Conservation (phyloP, 2,329 filamentous ascomycete genomes). For the Xylaria sp. region DNA sequence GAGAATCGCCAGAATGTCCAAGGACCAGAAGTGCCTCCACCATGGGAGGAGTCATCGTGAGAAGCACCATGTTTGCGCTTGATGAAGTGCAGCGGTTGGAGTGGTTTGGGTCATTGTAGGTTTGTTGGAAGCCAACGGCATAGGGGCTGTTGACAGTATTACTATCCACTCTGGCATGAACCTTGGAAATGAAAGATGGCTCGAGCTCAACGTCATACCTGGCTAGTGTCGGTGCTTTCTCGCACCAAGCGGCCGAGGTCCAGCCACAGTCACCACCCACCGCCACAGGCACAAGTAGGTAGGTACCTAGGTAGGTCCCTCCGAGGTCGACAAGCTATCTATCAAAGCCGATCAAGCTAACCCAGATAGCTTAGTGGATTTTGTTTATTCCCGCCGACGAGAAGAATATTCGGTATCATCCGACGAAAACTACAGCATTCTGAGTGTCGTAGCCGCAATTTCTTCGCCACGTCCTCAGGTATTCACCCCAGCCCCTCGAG, state of each 20-base stretch:
- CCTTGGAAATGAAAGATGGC: conserved; percentile 16
- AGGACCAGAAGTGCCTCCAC: conserved; percentile 67
- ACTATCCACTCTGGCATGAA: background rate
- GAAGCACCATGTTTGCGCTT: conserved; percentile 70
- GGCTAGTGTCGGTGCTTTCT: conserved; percentile 10
- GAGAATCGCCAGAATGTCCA: conserved; percentile 37
- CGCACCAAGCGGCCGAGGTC: conserved; percentile 27
- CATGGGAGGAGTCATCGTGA: conserved; percentile 78
- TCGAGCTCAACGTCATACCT: conserved; percentile 25
- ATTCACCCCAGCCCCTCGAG: conserved; percentile 3
- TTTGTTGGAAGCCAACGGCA: conserved; percentile 4
- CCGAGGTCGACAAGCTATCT: too few species aligned
- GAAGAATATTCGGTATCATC: conserved; percentile 24
- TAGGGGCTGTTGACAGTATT: conserved; percentile 1
- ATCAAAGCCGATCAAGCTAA: background rate
- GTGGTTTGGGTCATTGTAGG: conserved; percentile 12
- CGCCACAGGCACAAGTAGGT: background rate
- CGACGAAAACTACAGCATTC: conserved; percentile 5
- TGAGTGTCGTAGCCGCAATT: conserved; percentile 16
- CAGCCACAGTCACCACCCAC: conserved; percentile 21
- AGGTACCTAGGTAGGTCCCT: too few species aligned
- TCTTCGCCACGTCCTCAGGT: conserved; percentile 1
- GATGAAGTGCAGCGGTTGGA: conserved; percentile 24
- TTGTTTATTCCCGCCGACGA: conserved; percentile 12
- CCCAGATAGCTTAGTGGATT: conserved; percentile 24